A percentile compares a stretch with the other conserved stretches of the same genome.
These are phyloP conservation scores for Chamaecrista fasciculata DNA, from an alignment of 306 rosid species.

Conservation along the genomic window DNA sequence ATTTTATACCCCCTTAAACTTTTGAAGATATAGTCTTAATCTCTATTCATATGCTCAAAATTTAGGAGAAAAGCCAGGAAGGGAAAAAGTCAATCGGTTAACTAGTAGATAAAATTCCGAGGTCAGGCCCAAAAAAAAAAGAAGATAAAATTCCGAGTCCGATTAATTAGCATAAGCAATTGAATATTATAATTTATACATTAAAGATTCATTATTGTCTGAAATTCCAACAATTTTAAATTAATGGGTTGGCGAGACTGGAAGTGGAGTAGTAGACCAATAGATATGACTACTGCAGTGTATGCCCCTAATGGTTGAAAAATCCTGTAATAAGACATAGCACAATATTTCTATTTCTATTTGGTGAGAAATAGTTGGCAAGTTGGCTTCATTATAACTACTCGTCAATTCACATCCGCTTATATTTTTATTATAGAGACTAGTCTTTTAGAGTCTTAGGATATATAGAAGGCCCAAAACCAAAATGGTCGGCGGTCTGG, in stretches of 20 bases:
- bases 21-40: too few species aligned
- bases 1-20: too few species aligned
- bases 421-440: too few species aligned
- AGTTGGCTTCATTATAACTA: not conserved
- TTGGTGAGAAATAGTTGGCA: not conserved
- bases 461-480: constrained; percentile 5
- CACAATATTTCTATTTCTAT: not conserved
- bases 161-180: not conserved
- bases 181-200: not conserved
- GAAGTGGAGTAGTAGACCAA: not conserved
- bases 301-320: too few species aligned
- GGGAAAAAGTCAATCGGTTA: too few species aligned
- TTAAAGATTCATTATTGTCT: not conserved
- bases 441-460: not conserved
- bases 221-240: not conserved
- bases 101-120: too few species aligned
- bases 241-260: not conserved
- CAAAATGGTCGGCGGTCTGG: not conserved
- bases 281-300: too few species aligned
- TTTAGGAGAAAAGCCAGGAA: too few species aligned
- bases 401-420: not conserved
- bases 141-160: not conserved
- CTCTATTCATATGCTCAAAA: too few species aligned
- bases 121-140: too few species aligned
- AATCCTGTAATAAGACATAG: too few species aligned